phyloP scores from a whole-genome alignment of 805 yeast species.

The Schwanniomyces occidentalis region DNA sequence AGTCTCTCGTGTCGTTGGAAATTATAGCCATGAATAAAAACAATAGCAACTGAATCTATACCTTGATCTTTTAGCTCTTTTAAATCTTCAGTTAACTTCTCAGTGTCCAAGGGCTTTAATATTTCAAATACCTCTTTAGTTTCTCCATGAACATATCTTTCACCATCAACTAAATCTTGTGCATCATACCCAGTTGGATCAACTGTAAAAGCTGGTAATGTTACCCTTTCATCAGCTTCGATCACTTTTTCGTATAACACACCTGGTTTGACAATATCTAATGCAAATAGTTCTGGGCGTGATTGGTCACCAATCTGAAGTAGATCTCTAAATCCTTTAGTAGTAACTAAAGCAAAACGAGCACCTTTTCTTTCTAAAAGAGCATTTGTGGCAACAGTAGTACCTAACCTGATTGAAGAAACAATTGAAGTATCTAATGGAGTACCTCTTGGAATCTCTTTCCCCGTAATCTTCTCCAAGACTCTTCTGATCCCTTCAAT shows the following conservation, averaged over 20 bases:
- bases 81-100: conserved; percentile 43
- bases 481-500: conserved; percentile 21
- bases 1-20: conserved; percentile 64
- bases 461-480: conserved; percentile 11
- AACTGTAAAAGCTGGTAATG: conserved; percentile 18
- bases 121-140: conserved; percentile 70
- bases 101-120: conserved; percentile 49
- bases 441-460: conserved; percentile 24
- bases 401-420: conserved; percentile 27
- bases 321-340: conserved; percentile 22
- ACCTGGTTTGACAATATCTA: conserved; percentile 18
- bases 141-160: conserved; percentile 50
- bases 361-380: conserved; percentile 23
- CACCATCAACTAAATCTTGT: conserved; percentile 19
- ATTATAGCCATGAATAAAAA: conserved; percentile 72
- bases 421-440: conserved; percentile 18
- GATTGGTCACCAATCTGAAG: conserved; percentile 23
- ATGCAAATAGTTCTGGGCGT: conserved; percentile 21
- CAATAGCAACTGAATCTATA: conserved; percentile 67
- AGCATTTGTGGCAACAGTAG: conserved; percentile 29
- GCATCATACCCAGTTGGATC: conserved; percentile 19
- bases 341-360: conserved; percentile 17
- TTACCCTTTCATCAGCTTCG: conserved; percentile 21
- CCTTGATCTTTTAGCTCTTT: conserved; percentile 53
- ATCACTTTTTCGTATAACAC: conserved; percentile 15